Base-by-base conservation (phyloP, 108 stramenopile species). In the Nitzschia sp. region DNA sequence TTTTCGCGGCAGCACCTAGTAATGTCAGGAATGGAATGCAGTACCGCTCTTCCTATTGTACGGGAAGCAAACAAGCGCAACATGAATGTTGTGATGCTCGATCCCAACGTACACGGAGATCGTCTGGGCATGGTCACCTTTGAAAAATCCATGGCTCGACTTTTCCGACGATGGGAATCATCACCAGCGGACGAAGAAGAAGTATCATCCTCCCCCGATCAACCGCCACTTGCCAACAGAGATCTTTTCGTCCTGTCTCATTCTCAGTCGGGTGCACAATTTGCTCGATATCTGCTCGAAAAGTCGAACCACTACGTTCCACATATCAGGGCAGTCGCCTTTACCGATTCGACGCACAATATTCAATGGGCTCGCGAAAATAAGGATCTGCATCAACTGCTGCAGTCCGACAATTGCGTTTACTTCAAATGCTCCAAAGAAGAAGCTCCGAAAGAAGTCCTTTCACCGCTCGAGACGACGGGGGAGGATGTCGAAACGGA, bases 321-420 rank as follows among this genome's bases (percentile, higher is more conserved):
- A 11, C 83, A 79, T 17, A 86, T 93, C 17, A 75, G 76, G 3
- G 88, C 88, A 45, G 81, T 88, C 31, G 92, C 86, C 1, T 93
- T 93, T 61, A 93, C 92, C 1, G 92, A 93, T 52, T 90, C 89
- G 58, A 90, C 86, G 19, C 92, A 93, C 75, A 90, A 88, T 54
- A 83, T 93, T 13, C 92, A 90, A 78, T 93, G 92, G 92, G 61
- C 81, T 35, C 76, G 75, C 63, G 21, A 55, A 30, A 55, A 60
- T 8, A 54, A 68, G 11, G 52, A 46, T 8, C 53, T 81, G 58
- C 36, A 36, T 26, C 38, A 72, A 17, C 45, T 73, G 13, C 54
- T 81, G 50, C 63, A 78, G 70, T 62, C 76, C 27, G 66, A 84
- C 58, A 35, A 73, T 52, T 62, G 80, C 50, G 53, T 82, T 41